Conservation (phyloP, 805 yeast species). For the Schwanniomyces vanrijiae region DNA sequence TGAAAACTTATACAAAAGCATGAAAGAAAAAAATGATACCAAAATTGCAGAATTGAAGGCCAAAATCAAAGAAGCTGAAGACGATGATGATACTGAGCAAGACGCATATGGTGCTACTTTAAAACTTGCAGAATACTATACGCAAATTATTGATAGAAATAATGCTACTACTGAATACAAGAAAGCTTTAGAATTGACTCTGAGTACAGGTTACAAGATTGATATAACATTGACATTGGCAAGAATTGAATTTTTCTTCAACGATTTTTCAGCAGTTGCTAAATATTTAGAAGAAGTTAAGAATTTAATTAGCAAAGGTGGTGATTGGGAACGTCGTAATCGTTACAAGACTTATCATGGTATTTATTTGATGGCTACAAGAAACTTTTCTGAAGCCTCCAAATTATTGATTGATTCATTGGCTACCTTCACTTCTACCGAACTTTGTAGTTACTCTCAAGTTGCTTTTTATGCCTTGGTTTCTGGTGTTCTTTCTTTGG, state of each 20-base stretch:
- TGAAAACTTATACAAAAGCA: constrained; percentile 49
- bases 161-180: constrained; percentile 67
- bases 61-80: constrained; percentile 53
- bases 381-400: constrained; percentile 86
- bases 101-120: constrained; percentile 77
- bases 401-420: constrained; percentile 82
- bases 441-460: constrained; percentile 83
- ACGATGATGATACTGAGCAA: constrained; percentile 82
- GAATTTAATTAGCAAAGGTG: constrained; percentile 86
- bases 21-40: constrained; percentile 54
- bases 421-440: constrained; percentile 94
- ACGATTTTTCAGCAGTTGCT: constrained; percentile 68
- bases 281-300: constrained; percentile 74
- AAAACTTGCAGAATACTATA: constrained; percentile 83
- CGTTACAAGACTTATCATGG: constrained; percentile 91
- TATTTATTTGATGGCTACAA: constrained; percentile 75
- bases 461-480: constrained; percentile 86
- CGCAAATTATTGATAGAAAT: constrained; percentile 76
- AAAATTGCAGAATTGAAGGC: constrained; percentile 54
- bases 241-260: constrained; percentile 86
- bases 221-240: constrained; percentile 80
- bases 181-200: constrained; percentile 75
- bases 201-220: constrained; percentile 86
- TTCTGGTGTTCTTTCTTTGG: constrained; percentile 82
- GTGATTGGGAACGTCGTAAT: constrained; percentile 99